Evolutionary conservation across 2,329 filamentous ascomycete genomes (phyloP).

Genomic region (Westerdykella aurantiaca): DNA sequence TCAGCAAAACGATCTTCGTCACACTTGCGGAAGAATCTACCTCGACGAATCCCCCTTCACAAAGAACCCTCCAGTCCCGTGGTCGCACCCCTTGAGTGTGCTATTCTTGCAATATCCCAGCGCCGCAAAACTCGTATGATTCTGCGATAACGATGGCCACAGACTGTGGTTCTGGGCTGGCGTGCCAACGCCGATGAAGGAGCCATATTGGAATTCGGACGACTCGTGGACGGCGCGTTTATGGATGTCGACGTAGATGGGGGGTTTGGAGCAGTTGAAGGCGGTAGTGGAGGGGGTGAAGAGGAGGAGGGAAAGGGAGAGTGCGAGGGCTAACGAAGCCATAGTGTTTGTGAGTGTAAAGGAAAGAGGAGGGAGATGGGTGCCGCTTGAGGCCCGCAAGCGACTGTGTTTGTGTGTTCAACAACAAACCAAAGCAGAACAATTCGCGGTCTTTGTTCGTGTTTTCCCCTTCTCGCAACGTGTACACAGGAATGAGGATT

Average conservation of each 20-base stretch:
- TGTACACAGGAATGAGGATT: constrained; percentile 6
- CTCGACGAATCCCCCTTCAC: constrained; percentile 24
- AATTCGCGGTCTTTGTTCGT: background rate
- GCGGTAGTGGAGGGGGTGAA: constrained; percentile 34
- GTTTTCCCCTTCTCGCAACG: background rate
- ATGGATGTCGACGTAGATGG: constrained; percentile 43
- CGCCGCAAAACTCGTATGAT: constrained; percentile 39
- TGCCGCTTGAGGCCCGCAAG: constrained; percentile 28
- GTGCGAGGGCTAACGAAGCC: constrained; percentile 21
- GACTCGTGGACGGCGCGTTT: constrained; percentile 39
- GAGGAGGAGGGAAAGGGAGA: constrained; percentile 27
- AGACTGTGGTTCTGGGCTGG: constrained; percentile 42
- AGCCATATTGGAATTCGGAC: constrained; percentile 39
- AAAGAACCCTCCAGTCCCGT: constrained; percentile 33
- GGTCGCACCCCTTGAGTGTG: constrained; percentile 27
- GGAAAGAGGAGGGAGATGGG: constrained; percentile 4
- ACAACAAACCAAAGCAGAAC: constrained; percentile 10
- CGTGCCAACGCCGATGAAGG: constrained; percentile 41
- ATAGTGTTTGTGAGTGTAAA: constrained; percentile 12
- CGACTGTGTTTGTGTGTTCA: constrained; percentile 8
- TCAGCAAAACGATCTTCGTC: background rate
- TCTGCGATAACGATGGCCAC: constrained; percentile 40
- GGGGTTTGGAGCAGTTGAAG: constrained; percentile 36
- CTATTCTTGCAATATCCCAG: constrained; percentile 36
- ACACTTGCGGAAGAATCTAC: constrained; percentile 13